Conservation (phyloP, 805 yeast genomes). For the Kurtzmaniella cleridarum region DNA sequence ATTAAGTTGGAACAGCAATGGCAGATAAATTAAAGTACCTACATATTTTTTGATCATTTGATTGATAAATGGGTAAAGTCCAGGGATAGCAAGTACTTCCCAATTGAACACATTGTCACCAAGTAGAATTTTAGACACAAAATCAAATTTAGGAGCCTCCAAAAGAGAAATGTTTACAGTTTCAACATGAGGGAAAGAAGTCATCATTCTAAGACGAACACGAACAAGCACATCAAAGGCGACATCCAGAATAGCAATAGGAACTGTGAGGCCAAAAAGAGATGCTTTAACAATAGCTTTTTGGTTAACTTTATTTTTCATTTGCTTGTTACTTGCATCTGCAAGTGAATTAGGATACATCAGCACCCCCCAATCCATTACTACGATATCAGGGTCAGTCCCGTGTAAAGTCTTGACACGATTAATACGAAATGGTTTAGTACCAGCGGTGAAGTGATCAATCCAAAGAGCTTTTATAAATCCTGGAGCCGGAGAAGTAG, state of each 20-base stretch:
- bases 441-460: conserved; percentile 85
- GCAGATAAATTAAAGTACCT: conserved; percentile 85
- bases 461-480: conserved; percentile 81
- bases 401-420: conserved; percentile 83
- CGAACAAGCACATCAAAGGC: conserved; percentile 72
- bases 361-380: conserved; percentile 95
- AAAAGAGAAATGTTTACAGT: conserved; percentile 81
- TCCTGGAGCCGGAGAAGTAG: conserved; percentile 73
- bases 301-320: conserved; percentile 80
- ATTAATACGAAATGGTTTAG: conserved; percentile 93
- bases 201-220: conserved; percentile 83
- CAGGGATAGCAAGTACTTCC: conserved; percentile 86
- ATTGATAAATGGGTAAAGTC: conserved; percentile 73
- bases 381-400: conserved; percentile 88
- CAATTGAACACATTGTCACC: conserved; percentile 84
- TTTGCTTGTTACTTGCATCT: conserved; percentile 80
- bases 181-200: conserved; percentile 88
- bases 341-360: conserved; percentile 87
- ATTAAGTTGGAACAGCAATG: conserved; percentile 89
- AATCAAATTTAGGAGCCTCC: conserved; percentile 87
- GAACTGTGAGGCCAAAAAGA: conserved; percentile 77
- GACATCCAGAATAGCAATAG: conserved; percentile 74
- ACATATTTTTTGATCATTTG: conserved; percentile 80
- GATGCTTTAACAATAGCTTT: conserved; percentile 70
- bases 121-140: conserved; percentile 55